phyloP scores from a whole-genome alignment of 164 flowering plant genomes.

The Nymphaea thermarum region DNA sequence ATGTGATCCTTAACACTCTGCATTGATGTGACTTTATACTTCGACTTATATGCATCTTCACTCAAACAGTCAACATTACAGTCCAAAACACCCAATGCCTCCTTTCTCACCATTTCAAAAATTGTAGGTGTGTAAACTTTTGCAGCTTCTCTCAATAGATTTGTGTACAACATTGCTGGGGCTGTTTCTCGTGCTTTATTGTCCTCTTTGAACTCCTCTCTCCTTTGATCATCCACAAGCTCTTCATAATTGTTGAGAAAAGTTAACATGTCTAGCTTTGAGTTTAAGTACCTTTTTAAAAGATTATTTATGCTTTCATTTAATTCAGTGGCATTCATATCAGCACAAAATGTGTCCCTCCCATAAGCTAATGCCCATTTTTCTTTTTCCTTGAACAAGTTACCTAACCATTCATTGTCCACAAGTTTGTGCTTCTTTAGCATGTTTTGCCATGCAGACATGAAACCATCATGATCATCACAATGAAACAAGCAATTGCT shows the following conservation, averaged over 20 bases:
- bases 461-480: slow-evolving; percentile 1
- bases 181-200: slow-evolving; percentile 1
- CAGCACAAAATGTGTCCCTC: slow-evolving; percentile 2
- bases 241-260: slow-evolving; percentile 1
- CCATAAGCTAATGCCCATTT: slow-evolving; percentile 4
- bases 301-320: slow-evolving; percentile 2
- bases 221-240: slow-evolving; percentile 1
- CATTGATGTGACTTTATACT: background rate
- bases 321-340: background rate
- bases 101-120: slow-evolving; percentile 4
- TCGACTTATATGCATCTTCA: background rate
- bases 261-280: background rate
- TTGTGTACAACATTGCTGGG: background rate
- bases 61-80: background rate
- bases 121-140: background rate
- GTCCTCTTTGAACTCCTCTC: background rate
- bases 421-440: background rate
- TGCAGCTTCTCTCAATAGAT: slow-evolving; percentile 1
- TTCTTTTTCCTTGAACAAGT: slow-evolving; percentile 4
- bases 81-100: background rate
- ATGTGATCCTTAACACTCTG: background rate
- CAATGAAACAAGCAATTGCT: background rate
- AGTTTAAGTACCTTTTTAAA: slow-evolving; percentile 1
- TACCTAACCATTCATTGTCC: background rate
- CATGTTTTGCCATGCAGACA: background rate